Conservation (phyloP, 129 eudicot genomes). For the Lactuca saligna region DNA sequence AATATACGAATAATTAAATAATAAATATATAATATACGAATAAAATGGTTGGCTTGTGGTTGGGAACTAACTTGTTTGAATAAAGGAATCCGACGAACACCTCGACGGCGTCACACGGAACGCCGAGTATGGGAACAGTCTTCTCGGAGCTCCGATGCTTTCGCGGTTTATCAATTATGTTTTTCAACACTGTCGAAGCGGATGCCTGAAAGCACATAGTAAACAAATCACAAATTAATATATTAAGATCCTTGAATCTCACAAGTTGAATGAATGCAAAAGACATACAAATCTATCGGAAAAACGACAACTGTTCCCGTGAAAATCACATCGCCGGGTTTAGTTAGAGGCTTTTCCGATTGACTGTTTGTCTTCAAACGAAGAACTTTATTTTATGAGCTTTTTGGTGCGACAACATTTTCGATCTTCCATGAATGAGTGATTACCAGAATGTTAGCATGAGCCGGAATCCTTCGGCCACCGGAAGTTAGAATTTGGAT, state of each 20-base stretch:
- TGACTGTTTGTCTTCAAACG: slow-evolving; percentile 1
- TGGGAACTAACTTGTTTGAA: slow-evolving; percentile 57
- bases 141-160: slow-evolving; percentile 54
- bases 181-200: slow-evolving; percentile 79
- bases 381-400: not conserved
- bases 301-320: not conserved
- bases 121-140: slow-evolving; percentile 71
- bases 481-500: slow-evolving; percentile 66
- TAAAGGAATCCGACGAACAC: slow-evolving; percentile 67
- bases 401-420: not conserved
- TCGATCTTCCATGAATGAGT: not conserved
- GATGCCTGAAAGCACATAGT: slow-evolving; percentile 45
- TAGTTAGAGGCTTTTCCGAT: not conserved
- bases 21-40: not conserved
- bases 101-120: slow-evolving; percentile 83
- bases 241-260: not conserved
- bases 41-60: slow-evolving; percentile 28
- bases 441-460: slow-evolving; percentile 67
- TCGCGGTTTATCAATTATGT: slow-evolving; percentile 49
- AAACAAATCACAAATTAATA: slow-evolving; percentile 4
- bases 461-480: slow-evolving; percentile 73
- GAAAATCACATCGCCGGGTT: slow-evolving; percentile 1
- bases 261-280: not conserved
- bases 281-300: not conserved
- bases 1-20: not conserved